Evolutionary conservation across 129 eudicot species (phyloP).

Genomic region (Lactuca sativa): DNA sequence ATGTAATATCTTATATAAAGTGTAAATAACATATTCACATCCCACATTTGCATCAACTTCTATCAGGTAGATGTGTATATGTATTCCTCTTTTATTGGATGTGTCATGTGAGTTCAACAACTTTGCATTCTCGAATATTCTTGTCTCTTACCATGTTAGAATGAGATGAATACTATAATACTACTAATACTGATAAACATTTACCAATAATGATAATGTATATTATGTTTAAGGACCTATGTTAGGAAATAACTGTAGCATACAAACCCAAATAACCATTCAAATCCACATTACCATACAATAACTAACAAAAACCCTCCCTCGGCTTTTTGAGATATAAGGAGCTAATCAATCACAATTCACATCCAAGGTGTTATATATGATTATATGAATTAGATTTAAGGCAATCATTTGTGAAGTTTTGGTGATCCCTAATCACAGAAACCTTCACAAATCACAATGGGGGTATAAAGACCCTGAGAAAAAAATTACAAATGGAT

Average conservation of each 20-base stretch:
- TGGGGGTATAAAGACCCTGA: not conserved
- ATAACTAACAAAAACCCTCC: not conserved
- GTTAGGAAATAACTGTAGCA: too few relatives aligned
- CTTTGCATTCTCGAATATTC: too few relatives aligned
- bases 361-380: slow-evolving; percentile 4
- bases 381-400: not conserved
- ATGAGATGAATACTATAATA: too few relatives aligned
- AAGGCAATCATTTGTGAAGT: not conserved
- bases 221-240: too few relatives aligned
- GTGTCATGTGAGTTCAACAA: not conserved
- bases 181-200: too few relatives aligned
- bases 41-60: too few relatives aligned
- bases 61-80: not conserved
- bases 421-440: not conserved
- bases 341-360: not conserved
- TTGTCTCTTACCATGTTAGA: too few relatives aligned
- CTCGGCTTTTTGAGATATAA: not conserved
- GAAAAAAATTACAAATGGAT: not conserved
- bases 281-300: too few relatives aligned
- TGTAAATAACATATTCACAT: too few relatives aligned
- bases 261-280: too few relatives aligned
- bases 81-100: not conserved
- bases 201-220: too few relatives aligned
- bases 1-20: not conserved
- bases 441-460: not conserved